These are phyloP conservation scores for Xylaria palmicola DNA, from an alignment of 495 filamentous ascomycete genomes.

Conservation along the genomic window DNA sequence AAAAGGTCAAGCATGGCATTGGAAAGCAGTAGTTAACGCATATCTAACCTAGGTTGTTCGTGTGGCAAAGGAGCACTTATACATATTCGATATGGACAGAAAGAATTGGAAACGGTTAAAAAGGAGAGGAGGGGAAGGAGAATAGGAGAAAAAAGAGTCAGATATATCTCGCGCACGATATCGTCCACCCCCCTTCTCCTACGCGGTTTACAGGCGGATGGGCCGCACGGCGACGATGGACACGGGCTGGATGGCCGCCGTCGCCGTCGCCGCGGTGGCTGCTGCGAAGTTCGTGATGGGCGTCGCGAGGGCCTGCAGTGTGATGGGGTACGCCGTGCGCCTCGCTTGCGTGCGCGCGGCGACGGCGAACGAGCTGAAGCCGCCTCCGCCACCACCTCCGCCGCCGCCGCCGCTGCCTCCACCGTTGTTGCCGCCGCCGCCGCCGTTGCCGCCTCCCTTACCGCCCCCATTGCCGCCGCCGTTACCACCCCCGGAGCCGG, in stretches of 20 bases:
- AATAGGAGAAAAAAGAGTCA: too few species aligned
- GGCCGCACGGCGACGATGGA: neutral
- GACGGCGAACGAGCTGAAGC: neutral
- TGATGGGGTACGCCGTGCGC: slow-evolving; percentile 1
- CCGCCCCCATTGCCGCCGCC: neutral
- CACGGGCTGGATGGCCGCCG: neutral
- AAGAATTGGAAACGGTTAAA: too few species aligned
- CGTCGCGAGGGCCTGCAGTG: slow-evolving; percentile 3
- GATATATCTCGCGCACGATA: neutral
- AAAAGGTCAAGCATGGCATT: too few species aligned
- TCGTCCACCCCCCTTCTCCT: too few species aligned
- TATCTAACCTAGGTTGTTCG: too few species aligned
- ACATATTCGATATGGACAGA: too few species aligned
- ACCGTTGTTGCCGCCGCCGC: neutral
- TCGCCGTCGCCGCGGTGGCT: neutral
- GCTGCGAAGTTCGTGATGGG: neutral
- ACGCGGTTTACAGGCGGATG: neutral
- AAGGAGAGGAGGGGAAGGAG: too few species aligned
- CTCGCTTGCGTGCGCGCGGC: neutral
- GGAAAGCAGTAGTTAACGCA: too few species aligned
- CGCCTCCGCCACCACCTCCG: neutral
- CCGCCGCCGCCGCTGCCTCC: neutral
- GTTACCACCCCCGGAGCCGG: neutral
- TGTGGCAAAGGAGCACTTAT: too few species aligned
- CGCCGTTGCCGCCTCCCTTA: neutral